Base-by-base conservation (phyloP, 805 yeast species). In the Millerozyma acaciae region DNA sequence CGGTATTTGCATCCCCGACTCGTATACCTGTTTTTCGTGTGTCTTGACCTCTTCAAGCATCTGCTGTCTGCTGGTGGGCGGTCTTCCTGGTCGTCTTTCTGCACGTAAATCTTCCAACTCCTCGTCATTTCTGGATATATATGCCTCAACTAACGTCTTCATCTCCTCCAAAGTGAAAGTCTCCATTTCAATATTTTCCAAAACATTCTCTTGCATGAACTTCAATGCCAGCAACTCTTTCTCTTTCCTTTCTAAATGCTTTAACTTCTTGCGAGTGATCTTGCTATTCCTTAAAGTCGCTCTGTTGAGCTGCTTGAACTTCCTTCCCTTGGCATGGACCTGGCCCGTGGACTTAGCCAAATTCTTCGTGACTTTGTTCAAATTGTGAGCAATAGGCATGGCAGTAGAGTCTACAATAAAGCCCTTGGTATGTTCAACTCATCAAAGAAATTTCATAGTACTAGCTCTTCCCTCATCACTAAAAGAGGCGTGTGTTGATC, bases 291-390 rank as follows among this genome's bases (percentile, higher is more conserved):
- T 75, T 28, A 87, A 61, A 2, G 95, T 77, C n/a, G 97, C 97
- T 42, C 93, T 69, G 35, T 80, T 80, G 32, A 90, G 63, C 53
- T 83, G 86, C 57, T 82, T 82, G 57, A 87, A 83, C 57, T 88
- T 90, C 34, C 96, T 74, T 7, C 97, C 96, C 50, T 80, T 82
- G 15, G 95, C 93, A 54, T 90, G 97, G 45, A 84, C 63, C 23
- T 74, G 65, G 27, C 73, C 76, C 25, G 73, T 75, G 39, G 75
- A 64, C 47, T 71, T 71, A 37, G 74, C 63, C 35, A 79, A 60
- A 44, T 71, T 68, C 59, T 80, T 80, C 43, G 74, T 68, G 21
- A 85, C 82, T 48, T 84, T 84, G 15, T 67, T 56, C 33, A 85
- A 65, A 40, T 76, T 76, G 49, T 83, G 84, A 12, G 77, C 81